phyloP scores from a whole-genome alignment of 179 eudicot genomes.

The Patellifolia procumbens region DNA sequence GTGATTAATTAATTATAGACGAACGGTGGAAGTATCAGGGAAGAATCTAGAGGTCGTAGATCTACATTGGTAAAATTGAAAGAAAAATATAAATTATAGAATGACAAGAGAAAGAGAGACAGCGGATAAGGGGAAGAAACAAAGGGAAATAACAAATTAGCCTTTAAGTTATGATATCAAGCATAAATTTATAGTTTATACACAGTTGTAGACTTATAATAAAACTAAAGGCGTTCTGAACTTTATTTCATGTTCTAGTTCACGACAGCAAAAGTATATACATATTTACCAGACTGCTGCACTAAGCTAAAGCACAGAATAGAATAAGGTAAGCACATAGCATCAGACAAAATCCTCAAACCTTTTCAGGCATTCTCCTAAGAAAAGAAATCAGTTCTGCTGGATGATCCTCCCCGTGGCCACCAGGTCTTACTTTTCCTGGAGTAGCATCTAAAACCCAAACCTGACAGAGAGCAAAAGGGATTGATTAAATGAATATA shows the following conservation, averaged over 20 bases:
- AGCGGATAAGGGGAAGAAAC: background rate
- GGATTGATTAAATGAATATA: background rate
- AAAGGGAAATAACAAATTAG: background rate
- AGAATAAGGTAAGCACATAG: background rate
- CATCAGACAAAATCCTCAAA: slow-evolving; percentile 25
- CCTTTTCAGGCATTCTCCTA: slow-evolving; percentile 70
- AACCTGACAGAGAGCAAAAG: slow-evolving; percentile 42
- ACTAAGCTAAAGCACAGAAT: slow-evolving; percentile 6
- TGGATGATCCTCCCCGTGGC: slow-evolving; percentile 89
- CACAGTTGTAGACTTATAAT: too few relatives aligned
- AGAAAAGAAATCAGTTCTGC: slow-evolving; percentile 75
- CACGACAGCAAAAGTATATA: background rate
- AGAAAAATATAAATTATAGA: too few relatives aligned
- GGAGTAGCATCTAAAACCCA: slow-evolving; percentile 97
- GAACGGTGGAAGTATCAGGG: background rate
- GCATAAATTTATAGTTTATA: background rate
- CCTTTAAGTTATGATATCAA: background rate
- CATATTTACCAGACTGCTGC: background rate
- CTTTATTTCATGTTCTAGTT: background rate
- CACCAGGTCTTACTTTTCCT: slow-evolving; percentile 85
- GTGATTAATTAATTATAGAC: too few relatives aligned
- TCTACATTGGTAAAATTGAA: background rate
- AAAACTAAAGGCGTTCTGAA: background rate
- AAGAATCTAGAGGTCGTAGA: background rate
- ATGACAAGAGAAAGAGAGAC: background rate